Conservation (phyloP, 768 basidiomycete species). For the Rhizopogon sp. region DNA sequence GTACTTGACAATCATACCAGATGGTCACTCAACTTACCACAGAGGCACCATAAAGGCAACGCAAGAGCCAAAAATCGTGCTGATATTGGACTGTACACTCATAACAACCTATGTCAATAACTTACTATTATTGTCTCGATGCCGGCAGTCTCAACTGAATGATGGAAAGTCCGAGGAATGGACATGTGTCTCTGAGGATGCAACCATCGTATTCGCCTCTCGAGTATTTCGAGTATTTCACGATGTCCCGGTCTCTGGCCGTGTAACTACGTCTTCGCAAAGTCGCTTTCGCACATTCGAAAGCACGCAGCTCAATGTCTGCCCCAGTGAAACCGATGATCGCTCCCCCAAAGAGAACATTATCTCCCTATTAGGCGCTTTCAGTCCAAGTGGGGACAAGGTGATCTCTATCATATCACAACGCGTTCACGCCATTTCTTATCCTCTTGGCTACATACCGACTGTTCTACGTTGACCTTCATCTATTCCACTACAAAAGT, state of each 20-base stretch:
- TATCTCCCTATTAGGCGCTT: constrained; percentile 33
- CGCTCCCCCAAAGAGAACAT: constrained; percentile 55
- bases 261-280: constrained; percentile 76
- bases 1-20: neutral
- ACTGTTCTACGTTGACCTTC: neutral
- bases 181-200: constrained; percentile 85
- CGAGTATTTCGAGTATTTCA: constrained; percentile 53
- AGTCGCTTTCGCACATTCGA: constrained; percentile 8
- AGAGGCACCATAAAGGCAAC: too few relatives aligned
- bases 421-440: neutral
- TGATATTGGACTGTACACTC: neutral
- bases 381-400: neutral
- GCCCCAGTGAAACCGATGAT: constrained; percentile 18
- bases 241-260: constrained; percentile 50
- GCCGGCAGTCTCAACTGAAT: neutral
- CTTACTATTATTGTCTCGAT: neutral
- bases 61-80: neutral
- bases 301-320: neutral
- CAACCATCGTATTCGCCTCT: constrained; percentile 88
- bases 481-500: neutral
- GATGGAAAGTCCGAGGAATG: constrained; percentile 47
- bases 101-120: neutral
- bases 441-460: too few relatives aligned
- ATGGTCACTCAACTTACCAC: neutral
- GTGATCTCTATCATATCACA: neutral